Base-by-base conservation (phyloP, 2,329 filamentous ascomycete species). In the Passalora sequoiae region DNA sequence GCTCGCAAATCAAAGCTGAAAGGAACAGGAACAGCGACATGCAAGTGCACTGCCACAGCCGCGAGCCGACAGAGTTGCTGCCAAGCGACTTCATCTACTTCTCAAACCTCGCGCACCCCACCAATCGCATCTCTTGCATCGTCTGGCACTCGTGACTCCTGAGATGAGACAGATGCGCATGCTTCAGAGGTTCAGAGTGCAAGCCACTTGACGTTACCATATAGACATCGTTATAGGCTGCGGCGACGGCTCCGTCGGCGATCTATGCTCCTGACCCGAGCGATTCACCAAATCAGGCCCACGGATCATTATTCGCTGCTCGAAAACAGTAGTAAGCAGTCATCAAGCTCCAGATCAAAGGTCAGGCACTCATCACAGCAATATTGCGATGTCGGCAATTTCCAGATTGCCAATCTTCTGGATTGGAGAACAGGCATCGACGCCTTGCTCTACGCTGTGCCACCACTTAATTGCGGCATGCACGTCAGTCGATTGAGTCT, bases 121-220 rank as follows among this genome's bases (percentile, higher is more conserved):
- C 41, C 41, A 44, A 38, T 44, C 41, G 28, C 40, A 31, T 24
- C 21, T 24, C 6, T 25, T 28, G 15, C 17, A 13, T 27, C 13
- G 15, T 27, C 19, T 31, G 33, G 19, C 24, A 30, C 30, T 28
- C 33, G n/a, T 27, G 20, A 8, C 35, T 33, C 42, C 42, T 44
- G 42, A 44, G 20, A 44, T 44, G 42, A 39, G 37, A 44, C 42
- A 35, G 6, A 13, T 10, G 25, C 42, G 42, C 42, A 39, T 44
- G 35, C n/a, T n/a, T n/a, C n/a, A n/a, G n/a, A n/a, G n/a, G 29
- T 22, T 29, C 35, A 29, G 30, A 28, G 20, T 41, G 39, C 41
- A 22, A 22, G 33, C 41, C 29, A 22, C 28, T 19, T 6, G n/a
- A 15, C 16, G 13, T 17, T 17, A 32, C 29, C 27, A 27, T n/a